Conservation (phyloP, 345 rosid genomes). For the Eucalyptus tenuipes region DNA sequence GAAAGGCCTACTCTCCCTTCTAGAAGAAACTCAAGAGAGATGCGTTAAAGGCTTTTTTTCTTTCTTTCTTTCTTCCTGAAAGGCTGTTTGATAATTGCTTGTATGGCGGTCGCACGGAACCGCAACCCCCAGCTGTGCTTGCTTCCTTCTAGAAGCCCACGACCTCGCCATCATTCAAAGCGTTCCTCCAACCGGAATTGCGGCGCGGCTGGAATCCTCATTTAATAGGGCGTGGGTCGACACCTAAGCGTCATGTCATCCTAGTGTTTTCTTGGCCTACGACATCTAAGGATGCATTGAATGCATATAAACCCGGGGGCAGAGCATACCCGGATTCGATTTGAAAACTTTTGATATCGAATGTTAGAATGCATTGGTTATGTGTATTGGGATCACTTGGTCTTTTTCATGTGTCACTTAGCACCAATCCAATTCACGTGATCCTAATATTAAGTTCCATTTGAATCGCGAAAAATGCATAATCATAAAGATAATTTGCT, state of each 20-base stretch:
- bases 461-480: rapidly evolving
- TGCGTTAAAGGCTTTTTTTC: too few species aligned
- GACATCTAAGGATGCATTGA: background rate
- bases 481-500: too few species aligned
- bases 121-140: background rate
- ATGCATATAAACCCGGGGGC: background rate
- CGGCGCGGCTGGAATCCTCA: background rate
- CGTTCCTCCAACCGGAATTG: background rate
- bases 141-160: background rate
- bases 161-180: background rate
- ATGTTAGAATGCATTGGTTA: background rate
- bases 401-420: background rate
- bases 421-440: background rate
- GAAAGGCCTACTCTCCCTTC: background rate
- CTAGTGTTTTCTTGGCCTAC: background rate
- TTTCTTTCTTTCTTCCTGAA: too few species aligned
- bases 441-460: background rate
- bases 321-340: background rate
- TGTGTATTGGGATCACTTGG: background rate
- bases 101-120: background rate
- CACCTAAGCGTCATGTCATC: background rate
- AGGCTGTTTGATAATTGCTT: background rate
- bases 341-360: background rate
- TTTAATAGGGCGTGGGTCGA: background rate
- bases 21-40: background rate